Evolutionary conservation across 2,329 filamentous ascomycete species (phyloP).

Genomic region (Calonectria fujianensis): DNA sequence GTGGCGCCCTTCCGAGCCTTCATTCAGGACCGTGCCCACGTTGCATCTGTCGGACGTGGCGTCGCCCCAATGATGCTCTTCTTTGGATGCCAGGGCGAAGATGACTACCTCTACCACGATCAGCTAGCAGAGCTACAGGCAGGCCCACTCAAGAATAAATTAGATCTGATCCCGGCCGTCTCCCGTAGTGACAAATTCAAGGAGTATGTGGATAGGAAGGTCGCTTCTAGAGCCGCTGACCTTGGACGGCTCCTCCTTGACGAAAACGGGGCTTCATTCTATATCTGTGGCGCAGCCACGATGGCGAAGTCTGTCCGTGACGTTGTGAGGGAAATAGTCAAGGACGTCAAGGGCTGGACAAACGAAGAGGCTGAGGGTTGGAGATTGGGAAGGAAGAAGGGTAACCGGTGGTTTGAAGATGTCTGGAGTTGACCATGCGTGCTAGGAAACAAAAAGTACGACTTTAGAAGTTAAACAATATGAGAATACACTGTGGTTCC

Average conservation of each 20-base stretch:
- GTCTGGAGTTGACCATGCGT: slow-evolving; percentile 29
- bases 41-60: slow-evolving; percentile 13
- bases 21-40: slow-evolving; percentile 29
- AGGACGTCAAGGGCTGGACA: slow-evolving; percentile 19
- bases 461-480: no score
- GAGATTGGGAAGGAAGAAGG: slow-evolving; percentile 29
- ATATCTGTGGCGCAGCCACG: slow-evolving; percentile 34
- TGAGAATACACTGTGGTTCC: no score
- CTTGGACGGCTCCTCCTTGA: slow-evolving; percentile 5
- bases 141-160: slow-evolving; percentile 4
- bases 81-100: slow-evolving; percentile 34
- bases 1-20: slow-evolving; percentile 35
- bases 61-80: slow-evolving; percentile 28
- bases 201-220: slow-evolving; percentile 29
- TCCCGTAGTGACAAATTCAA: slow-evolving; percentile 17
- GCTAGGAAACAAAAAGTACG: no score
- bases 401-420: slow-evolving; percentile 39
- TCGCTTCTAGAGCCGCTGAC: not conserved
- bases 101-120: slow-evolving; percentile 23
- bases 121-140: slow-evolving; percentile 17
- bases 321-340: slow-evolving; percentile 18
- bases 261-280: slow-evolving; percentile 28
- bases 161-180: slow-evolving; percentile 34
- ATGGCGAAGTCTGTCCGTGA: slow-evolving; percentile 36
- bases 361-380: slow-evolving; percentile 20